Evolutionary conservation across 192 early-diverging fungal species (phyloP).

Genomic region (Chytriomyces sp.): DNA sequence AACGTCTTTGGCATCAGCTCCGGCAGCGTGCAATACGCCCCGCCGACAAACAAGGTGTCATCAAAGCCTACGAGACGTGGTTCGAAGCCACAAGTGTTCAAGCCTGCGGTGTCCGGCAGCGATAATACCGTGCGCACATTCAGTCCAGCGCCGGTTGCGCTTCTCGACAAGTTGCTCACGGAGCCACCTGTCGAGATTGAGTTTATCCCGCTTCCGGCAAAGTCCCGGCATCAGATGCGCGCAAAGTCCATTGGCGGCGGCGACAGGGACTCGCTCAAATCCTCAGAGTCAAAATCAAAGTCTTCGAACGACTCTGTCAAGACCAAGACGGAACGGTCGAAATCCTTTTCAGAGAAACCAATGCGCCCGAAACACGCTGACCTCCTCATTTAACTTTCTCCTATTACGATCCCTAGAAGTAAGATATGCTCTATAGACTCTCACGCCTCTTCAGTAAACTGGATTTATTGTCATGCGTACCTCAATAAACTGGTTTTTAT

Average conservation of each 20-base stretch:
- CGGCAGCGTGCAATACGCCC: background rate
- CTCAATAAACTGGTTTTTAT: background rate
- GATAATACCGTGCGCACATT: background rate
- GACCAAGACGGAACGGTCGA: background rate
- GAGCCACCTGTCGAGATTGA: background rate
- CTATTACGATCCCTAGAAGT: too few species aligned
- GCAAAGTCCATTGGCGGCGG: background rate
- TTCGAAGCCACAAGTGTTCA: background rate
- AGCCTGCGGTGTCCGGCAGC: background rate
- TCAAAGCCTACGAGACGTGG: background rate
- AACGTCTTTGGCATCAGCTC: slow-evolving; percentile 4
- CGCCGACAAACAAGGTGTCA: background rate
- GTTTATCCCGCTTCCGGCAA: background rate
- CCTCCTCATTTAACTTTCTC: background rate
- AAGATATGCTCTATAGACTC: background rate
- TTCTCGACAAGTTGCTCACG: background rate
- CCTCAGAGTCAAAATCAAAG: background rate
- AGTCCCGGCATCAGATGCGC: background rate
- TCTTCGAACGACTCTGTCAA: background rate
- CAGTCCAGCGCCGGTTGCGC: background rate
- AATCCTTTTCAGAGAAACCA: background rate
- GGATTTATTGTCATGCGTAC: background rate
- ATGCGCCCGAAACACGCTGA: background rate
- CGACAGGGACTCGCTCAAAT: background rate
- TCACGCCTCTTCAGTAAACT: background rate